phyloP scores from a whole-genome alignment of 306 rosid genomes.

The Amphicarpaea edgeworthii region DNA sequence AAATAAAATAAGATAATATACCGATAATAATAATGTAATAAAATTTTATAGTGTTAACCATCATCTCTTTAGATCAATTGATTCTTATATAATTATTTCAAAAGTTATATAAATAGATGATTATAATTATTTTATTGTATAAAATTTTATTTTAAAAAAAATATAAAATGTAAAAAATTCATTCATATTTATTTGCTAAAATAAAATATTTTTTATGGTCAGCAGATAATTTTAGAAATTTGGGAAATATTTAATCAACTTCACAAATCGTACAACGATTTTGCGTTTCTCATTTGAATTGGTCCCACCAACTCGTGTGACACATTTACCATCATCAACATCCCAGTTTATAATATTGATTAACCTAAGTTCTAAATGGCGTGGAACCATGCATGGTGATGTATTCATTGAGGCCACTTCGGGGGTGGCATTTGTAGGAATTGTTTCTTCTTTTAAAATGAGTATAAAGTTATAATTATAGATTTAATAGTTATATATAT shows the following conservation, averaged over 20 bases:
- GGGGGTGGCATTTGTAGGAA: neutral
- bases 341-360: constrained; percentile 5
- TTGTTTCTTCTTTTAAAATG: neutral
- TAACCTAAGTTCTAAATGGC: constrained; percentile 3
- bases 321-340: neutral
- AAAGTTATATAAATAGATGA: too few species aligned
- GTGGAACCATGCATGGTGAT: constrained; percentile 39
- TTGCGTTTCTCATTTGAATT: constrained; percentile 18
- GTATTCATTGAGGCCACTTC: neutral
- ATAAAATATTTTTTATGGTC: neutral
- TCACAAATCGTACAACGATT: neutral
- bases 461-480: neutral
- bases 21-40: too few species aligned
- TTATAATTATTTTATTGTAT: neutral
- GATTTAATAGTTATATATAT: too few species aligned
- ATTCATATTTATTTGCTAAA: neutral
- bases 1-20: too few species aligned
- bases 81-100: too few species aligned
- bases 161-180: neutral
- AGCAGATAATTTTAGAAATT: neutral
- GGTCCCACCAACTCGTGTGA: constrained; percentile 26
- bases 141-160: neutral
- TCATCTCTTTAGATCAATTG: too few species aligned
- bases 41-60: too few species aligned
- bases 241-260: too few species aligned